phyloP scores from a whole-genome alignment of 202 grass and related monocot genomes.

The Carex sylvatica region DNA sequence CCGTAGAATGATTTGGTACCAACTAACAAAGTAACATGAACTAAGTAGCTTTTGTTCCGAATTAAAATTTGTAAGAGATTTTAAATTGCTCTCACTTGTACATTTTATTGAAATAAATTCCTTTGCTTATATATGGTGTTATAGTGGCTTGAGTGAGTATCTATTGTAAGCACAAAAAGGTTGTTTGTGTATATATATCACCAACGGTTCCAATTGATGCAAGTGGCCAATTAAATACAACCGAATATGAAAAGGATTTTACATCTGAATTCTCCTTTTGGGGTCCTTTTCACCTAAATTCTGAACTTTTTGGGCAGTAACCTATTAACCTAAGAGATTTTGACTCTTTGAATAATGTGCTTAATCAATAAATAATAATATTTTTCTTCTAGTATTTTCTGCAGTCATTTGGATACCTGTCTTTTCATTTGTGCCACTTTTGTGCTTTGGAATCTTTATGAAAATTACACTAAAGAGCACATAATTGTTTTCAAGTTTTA shows the following conservation, averaged over 20 bases:
- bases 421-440: not conserved
- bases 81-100: not conserved
- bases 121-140: not conserved
- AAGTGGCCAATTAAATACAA: slow-evolving; percentile 2
- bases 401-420: not conserved
- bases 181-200: slow-evolving; percentile 10
- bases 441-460: not conserved
- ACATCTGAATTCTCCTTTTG: slow-evolving; percentile 9
- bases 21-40: not conserved
- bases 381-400: not conserved
- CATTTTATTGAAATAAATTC: not conserved
- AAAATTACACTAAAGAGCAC: not conserved
- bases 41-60: not conserved
- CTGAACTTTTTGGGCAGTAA: not conserved
- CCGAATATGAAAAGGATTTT: slow-evolving; percentile 13
- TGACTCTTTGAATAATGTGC: not conserved
- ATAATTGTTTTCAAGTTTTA: not conserved
- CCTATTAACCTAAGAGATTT: not conserved
- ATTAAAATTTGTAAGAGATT: not conserved
- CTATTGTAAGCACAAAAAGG: not conserved
- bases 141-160: not conserved
- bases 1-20: not conserved
- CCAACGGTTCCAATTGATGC: not conserved
- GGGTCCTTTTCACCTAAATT: slow-evolving; percentile 9
- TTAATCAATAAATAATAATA: not conserved